A percentile compares a stretch with the other conserved stretches of the same genome.
Conservation (phyloP, 805 yeast species). For the Candida palmyrensis region DNA sequence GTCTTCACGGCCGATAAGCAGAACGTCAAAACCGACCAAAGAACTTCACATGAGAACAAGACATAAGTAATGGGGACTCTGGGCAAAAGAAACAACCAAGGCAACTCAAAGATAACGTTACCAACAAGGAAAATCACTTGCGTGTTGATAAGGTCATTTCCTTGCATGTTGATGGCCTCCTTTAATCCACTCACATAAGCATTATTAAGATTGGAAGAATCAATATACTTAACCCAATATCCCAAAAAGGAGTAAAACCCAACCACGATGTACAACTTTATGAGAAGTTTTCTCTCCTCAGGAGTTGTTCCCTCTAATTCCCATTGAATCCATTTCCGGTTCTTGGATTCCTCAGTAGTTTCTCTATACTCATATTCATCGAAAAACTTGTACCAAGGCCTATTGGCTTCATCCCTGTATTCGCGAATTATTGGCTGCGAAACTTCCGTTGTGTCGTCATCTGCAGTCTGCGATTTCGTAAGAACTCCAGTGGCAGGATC, state of each 20-base stretch:
- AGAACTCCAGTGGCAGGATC: no score
- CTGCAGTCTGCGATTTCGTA: no score
- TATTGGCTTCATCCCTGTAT: constrained; percentile 48
- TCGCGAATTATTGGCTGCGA: constrained; percentile 17
- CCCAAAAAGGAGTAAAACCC: constrained; percentile 22
- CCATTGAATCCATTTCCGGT: constrained; percentile 14
- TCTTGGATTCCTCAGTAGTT: constrained; percentile 6
- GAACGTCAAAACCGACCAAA: constrained; percentile 19
- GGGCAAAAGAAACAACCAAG: constrained; percentile 18
- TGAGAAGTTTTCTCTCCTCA: constrained; percentile 22
- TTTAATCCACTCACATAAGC: constrained; percentile 22
- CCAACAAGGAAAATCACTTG: constrained; percentile 21
- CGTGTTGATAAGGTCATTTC: constrained; percentile 22
- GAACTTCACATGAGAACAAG: constrained; percentile 9
- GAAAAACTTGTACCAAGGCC: constrained; percentile 46
- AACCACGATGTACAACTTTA: constrained; percentile 24
- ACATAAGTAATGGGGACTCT: constrained; percentile 12
- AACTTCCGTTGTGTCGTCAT: no score
- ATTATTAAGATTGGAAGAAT: constrained; percentile 17
- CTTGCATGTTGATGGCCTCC: constrained; percentile 20
- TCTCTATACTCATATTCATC: constrained; percentile 28
- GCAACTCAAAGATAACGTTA: constrained; percentile 20
- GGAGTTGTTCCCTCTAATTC: constrained; percentile 20
- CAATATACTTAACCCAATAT: constrained; percentile 21
- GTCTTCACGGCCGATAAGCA: constrained; percentile 13